Evolutionary conservation across 495 filamentous ascomycete species (phyloP), one percentile per base, ranked within the genome.

Genomic region (Echria macrotheca): DNA sequence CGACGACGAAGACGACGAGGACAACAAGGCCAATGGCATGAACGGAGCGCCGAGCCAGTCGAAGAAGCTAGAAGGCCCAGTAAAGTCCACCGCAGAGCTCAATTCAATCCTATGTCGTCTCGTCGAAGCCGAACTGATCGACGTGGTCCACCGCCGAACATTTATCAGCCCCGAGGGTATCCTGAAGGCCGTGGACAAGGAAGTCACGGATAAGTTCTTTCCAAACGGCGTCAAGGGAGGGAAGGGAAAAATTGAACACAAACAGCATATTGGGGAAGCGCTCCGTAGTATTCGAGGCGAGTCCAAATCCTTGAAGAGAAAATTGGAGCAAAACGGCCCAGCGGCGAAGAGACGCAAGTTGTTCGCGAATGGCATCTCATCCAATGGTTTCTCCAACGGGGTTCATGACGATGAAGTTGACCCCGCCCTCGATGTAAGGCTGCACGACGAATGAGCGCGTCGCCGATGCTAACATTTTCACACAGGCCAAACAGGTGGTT

Each of bases 401-500:
- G 23, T 9, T 9, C 55, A 58, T 2, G 69, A 72, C 29, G 68
- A 68, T n/a, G 68, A 67, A 5, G 48, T 61, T 37, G 72, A 67
- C 47, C 69, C 63, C 5, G 57, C 54, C 6, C 47, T 76, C 0
- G 61, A 64, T 38, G 63, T 63, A 56, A 49, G 71, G 45, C 32
- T 32, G 19, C 2, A 31, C 14, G 31, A 14, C 11, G 25, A n/a
- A 18, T 7, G 3, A 6, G 24, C 21, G 1, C 6, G 9, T n/a
- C 8, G 4, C 18, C n/a, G 10, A 48, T 59, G 11, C 69, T 71
- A 50, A 69, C 53, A 5, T 19, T 33, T 50, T n/a, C n/a, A n/a
- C 12, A 42, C 15, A 77, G 73, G 64, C 62, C 4, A 59, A 83
- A 44, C 65, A 88, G 43, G 77, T 87, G 17, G 70, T 97, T 37